Evolutionary conservation across 768 basidiomycete genomes (phyloP).

Genomic region (Xerocomus brunneocitrinus): DNA sequence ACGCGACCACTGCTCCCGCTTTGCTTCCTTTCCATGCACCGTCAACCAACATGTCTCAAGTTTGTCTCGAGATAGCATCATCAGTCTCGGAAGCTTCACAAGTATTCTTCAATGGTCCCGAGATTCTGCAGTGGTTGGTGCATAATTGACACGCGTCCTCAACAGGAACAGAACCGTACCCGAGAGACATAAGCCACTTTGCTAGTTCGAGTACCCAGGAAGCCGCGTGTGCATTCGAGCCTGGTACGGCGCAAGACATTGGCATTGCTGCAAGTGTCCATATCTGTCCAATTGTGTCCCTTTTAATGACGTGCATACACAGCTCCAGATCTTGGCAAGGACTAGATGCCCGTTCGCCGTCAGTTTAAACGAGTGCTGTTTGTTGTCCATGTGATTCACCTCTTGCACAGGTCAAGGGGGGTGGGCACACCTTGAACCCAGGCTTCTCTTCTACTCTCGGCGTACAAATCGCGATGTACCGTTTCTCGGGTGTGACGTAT

Average conservation of each 20-base stretch:
- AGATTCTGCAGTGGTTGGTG: not conserved
- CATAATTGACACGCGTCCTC: constrained; percentile 7
- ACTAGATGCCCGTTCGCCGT: constrained; percentile 54
- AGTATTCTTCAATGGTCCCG: constrained; percentile 22
- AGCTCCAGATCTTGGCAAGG: constrained; percentile 47
- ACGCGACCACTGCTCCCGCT: not conserved
- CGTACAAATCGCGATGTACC: constrained; percentile 53
- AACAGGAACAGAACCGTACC: constrained; percentile 30
- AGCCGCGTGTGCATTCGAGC: constrained; percentile 53
- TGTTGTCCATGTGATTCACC: not conserved
- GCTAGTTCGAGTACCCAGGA: constrained; percentile 43
- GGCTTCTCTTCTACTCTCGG: constrained; percentile 59
- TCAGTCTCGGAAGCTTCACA: constrained; percentile 17
- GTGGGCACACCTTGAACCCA: constrained; percentile 52
- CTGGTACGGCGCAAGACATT: constrained; percentile 52
- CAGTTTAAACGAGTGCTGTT: constrained; percentile 8
- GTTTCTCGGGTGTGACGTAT: constrained; percentile 45
- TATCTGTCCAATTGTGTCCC: not conserved
- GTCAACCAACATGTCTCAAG: constrained; percentile 5
- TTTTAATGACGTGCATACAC: not conserved
- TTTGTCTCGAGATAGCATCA: constrained; percentile 20
- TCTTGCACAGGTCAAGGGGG: constrained; percentile 51
- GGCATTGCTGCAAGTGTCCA: constrained; percentile 38
- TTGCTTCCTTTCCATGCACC: not conserved
- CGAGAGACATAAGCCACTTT: constrained; percentile 46